Conservation (phyloP, 2,329 filamentous ascomycete species). For the Amesomyces nigricolor region DNA sequence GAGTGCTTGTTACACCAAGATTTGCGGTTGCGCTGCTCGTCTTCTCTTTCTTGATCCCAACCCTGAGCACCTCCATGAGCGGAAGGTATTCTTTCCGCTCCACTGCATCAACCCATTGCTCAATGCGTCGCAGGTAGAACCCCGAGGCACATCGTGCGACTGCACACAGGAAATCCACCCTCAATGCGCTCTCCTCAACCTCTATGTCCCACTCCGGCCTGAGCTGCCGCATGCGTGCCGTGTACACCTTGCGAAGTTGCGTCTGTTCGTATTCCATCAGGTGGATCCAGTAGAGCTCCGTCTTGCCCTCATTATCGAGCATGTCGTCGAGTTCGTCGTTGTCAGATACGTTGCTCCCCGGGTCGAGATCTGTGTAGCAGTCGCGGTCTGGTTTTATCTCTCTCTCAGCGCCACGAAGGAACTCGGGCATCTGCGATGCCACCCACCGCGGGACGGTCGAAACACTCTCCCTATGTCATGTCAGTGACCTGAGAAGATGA, state of each 20-base stretch:
- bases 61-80: slow-evolving; percentile 23
- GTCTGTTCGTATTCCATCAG: slow-evolving; percentile 38
- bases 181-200: slow-evolving; percentile 25
- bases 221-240: slow-evolving; percentile 29
- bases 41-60: slow-evolving; percentile 21
- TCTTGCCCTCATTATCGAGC: slow-evolving; percentile 37
- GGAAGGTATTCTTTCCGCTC: slow-evolving; percentile 19
- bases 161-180: slow-evolving; percentile 31
- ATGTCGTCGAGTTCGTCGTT: slow-evolving; percentile 17
- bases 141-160: slow-evolving; percentile 24
- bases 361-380: slow-evolving; percentile 29
- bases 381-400: slow-evolving; percentile 31
- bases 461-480: slow-evolving; percentile 31
- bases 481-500: not conserved
- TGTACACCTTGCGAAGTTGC: slow-evolving; percentile 32
- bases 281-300: slow-evolving; percentile 37
- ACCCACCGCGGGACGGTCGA: slow-evolving; percentile 38
- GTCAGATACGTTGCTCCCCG: slow-evolving; percentile 7
- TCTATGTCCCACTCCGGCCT: slow-evolving; percentile 32
- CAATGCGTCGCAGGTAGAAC: slow-evolving; percentile 22
- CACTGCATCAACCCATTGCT: slow-evolving; percentile 26
- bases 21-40: not conserved
- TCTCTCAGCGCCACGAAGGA: slow-evolving; percentile 30
- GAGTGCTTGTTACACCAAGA: not conserved
- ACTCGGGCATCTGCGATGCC: slow-evolving; percentile 31